phyloP scores from a whole-genome alignment of 1,139 yeast species.

The Geotrichum reessii region DNA sequence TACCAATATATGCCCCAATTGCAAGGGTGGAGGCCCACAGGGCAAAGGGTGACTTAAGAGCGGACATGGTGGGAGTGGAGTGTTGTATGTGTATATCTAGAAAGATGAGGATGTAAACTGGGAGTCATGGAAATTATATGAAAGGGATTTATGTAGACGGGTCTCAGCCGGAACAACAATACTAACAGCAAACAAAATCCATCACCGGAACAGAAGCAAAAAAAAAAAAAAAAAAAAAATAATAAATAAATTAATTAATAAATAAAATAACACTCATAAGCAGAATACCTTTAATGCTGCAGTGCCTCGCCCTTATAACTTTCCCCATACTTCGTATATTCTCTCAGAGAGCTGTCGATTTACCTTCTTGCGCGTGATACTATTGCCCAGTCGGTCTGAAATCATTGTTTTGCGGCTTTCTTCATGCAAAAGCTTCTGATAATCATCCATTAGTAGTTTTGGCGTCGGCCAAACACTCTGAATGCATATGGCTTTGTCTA shows the following conservation, averaged over 20 bases:
- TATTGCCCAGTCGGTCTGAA: slow-evolving; percentile 42
- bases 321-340: slow-evolving; percentile 60
- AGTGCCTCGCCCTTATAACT: not conserved
- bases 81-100: not conserved
- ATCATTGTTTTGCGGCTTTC: slow-evolving; percentile 43
- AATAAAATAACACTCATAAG: too few relatives aligned
- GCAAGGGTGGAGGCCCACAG: slow-evolving; percentile 1
- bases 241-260: not conserved
- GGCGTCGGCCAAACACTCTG: slow-evolving; percentile 69
- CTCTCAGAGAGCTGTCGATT: slow-evolving; percentile 56
- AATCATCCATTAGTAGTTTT: slow-evolving; percentile 42
- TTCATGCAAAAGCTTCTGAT: slow-evolving; percentile 31
- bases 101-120: not conserved
- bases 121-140: not conserved
- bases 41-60: not conserved
- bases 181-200: not conserved
- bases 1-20: slow-evolving; percentile 6
- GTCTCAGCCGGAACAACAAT: not conserved
- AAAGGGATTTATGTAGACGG: not conserved
- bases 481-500: slow-evolving; percentile 77
- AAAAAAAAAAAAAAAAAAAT: too few relatives aligned
- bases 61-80: not conserved
- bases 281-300: not conserved
- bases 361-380: slow-evolving; percentile 57
- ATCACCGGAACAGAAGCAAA: not conserved